Conservation (phyloP, 805 yeast species). For the Saccharomycodes ludwigii region DNA sequence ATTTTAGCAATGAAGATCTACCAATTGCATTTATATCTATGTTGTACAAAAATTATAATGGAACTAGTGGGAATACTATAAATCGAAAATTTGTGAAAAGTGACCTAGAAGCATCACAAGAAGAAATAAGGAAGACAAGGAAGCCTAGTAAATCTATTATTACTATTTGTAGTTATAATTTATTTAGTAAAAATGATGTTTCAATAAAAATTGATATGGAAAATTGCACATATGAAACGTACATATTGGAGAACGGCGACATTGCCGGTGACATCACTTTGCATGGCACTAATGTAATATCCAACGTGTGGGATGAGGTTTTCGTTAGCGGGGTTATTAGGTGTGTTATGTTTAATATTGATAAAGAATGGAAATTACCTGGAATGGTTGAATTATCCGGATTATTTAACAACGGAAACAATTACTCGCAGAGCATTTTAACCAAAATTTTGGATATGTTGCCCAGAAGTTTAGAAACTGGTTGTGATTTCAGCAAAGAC, state of each 20-base stretch:
- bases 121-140: too few relatives aligned
- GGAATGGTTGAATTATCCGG: slow-evolving; percentile 42
- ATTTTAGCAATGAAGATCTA: slow-evolving; percentile 31
- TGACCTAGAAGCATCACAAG: too few relatives aligned
- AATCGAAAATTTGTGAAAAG: too few relatives aligned
- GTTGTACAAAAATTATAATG: too few relatives aligned
- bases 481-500: slow-evolving; percentile 25
- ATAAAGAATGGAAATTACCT: slow-evolving; percentile 42
- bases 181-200: slow-evolving; percentile 61
- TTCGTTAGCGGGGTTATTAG: slow-evolving; percentile 48
- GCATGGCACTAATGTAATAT: slow-evolving; percentile 19
- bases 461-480: slow-evolving; percentile 35
- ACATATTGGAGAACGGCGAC: slow-evolving; percentile 24
- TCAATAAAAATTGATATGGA: slow-evolving; percentile 41
- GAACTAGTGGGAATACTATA: too few relatives aligned
- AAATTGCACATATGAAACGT: slow-evolving; percentile 18
- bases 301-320: slow-evolving; percentile 48
- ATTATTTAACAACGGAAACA: slow-evolving; percentile 18
- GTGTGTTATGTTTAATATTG: slow-evolving; percentile 38
- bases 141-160: too few relatives aligned
- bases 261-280: slow-evolving; percentile 24
- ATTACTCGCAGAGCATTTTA: slow-evolving; percentile 23
- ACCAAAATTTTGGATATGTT: slow-evolving; percentile 30
- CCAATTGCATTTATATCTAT: slow-evolving; percentile 37
- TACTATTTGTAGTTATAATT: slow-evolving; percentile 61